Evolutionary conservation across 139 green algal species (phyloP).

Genomic region (Chlamydomonas asymmetrica): DNA sequence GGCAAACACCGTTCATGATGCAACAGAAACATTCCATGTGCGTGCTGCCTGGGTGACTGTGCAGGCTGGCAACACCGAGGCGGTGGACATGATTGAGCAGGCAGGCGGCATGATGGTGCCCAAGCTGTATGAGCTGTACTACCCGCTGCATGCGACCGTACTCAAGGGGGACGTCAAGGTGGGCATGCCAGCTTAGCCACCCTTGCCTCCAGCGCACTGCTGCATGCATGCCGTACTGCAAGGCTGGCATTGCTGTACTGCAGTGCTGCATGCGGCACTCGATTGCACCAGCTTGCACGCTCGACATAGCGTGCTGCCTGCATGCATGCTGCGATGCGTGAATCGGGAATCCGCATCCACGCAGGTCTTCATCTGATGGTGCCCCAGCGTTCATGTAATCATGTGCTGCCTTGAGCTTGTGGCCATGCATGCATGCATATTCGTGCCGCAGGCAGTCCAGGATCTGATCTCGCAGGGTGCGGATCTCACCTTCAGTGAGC

Average conservation of each 20-base stretch:
- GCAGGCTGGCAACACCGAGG: not conserved
- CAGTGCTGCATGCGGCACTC: too few relatives aligned
- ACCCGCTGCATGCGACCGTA: constrained; percentile 17
- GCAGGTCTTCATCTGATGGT: too few relatives aligned
- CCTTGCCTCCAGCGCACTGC: too few relatives aligned
- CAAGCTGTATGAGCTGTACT: constrained; percentile 3
- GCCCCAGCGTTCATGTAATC: too few relatives aligned
- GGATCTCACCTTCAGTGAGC: not conserved
- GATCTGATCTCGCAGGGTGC: not conserved
- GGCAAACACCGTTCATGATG: not conserved
- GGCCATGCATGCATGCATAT: not conserved
- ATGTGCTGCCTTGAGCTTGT: too few relatives aligned
- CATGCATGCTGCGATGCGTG: too few relatives aligned
- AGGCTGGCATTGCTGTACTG: too few relatives aligned
- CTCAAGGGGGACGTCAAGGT: not conserved
- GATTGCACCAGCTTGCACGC: too few relatives aligned
- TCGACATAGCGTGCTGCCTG: too few relatives aligned
- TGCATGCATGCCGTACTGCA: too few relatives aligned
- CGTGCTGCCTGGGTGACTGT: not conserved
- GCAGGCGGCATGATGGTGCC: not conserved
- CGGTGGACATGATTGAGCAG: not conserved
- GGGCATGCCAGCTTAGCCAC: too few relatives aligned
- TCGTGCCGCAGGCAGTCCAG: not conserved
- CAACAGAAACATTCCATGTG: not conserved
- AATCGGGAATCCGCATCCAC: too few relatives aligned